phyloP scores from a whole-genome alignment of 352 stramenopile species.

The Phytophthora boehmeriae region DNA sequence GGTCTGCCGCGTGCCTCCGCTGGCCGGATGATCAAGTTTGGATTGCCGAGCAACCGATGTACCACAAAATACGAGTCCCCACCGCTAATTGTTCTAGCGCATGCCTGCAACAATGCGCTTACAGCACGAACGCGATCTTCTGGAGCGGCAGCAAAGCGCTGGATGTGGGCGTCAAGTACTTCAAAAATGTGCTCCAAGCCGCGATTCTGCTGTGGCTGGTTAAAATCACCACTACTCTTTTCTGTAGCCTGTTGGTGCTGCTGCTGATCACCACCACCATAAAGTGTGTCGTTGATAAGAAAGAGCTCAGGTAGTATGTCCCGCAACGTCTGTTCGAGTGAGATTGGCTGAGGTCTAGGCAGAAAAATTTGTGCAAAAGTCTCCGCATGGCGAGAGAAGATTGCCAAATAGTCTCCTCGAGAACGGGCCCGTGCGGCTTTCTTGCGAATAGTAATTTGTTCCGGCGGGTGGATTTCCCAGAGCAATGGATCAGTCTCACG shows the following conservation, averaged over 20 bases:
- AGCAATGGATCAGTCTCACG: conserved; percentile 80
- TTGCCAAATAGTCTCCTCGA: conserved; percentile 62
- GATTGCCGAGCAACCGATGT: conserved; percentile 71
- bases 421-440: conserved; percentile 59
- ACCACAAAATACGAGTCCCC: conserved; percentile 86
- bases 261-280: conserved; percentile 62
- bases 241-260: conserved; percentile 25
- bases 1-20: conserved; percentile 68
- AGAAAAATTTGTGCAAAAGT: conserved; percentile 79
- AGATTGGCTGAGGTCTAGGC: conserved; percentile 69
- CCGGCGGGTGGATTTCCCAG: conserved; percentile 86
- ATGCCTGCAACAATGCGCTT: conserved; percentile 73
- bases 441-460: conserved; percentile 78
- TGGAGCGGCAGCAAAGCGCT: conserved; percentile 62
- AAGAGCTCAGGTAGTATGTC: conserved; percentile 81
- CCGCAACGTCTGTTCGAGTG: conserved; percentile 77
- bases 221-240: conserved; percentile 4
- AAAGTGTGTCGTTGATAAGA: conserved; percentile 81
- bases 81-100: conserved; percentile 74
- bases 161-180: conserved; percentile 73
- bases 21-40: conserved; percentile 75
- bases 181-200: conserved; percentile 84
- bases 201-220: conserved; percentile 43
- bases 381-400: conserved; percentile 64
- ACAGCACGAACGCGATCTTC: conserved; percentile 73